These are phyloP conservation scores for Schizopora paradoxa DNA, from an alignment of 1,284 basidiomycete genomes.

Conservation along the genomic window DNA sequence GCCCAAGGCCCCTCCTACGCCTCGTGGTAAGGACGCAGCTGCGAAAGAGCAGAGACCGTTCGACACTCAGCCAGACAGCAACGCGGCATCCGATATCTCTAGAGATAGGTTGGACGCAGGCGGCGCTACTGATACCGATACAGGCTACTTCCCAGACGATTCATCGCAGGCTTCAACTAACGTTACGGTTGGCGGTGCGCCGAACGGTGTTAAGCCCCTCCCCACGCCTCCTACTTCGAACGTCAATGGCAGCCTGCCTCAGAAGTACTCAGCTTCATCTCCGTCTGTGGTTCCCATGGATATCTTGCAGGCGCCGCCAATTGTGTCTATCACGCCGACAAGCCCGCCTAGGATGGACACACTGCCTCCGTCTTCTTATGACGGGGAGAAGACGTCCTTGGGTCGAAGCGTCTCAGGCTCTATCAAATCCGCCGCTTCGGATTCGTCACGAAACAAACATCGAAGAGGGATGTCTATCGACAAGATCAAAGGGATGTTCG, in stretches of 20 bases:
- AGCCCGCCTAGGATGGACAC: constrained; percentile 13
- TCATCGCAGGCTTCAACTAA: neutral
- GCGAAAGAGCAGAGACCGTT: constrained; percentile 16
- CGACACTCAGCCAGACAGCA: neutral
- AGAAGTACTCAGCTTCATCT: constrained; percentile 4
- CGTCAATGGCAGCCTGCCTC: neutral
- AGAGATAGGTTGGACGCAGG: constrained; percentile 2
- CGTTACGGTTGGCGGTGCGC: neutral
- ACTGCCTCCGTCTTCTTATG: constrained; percentile 10
- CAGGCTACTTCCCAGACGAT: constrained; percentile 10
- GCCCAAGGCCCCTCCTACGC: constrained; percentile 1
- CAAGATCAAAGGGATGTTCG: constrained; percentile 67
- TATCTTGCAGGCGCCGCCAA: constrained; percentile 6
- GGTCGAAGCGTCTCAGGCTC: constrained; percentile 21
- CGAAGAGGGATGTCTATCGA: constrained; percentile 64
- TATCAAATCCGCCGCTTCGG: constrained; percentile 27
- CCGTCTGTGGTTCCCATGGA: constrained; percentile 8
- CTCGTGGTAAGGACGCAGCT: constrained; percentile 26
- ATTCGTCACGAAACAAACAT: constrained; percentile 43
- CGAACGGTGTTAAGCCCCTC: constrained; percentile 13
- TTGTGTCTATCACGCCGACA: constrained; percentile 12
- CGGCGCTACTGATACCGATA: constrained; percentile 4
- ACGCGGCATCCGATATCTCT: neutral
- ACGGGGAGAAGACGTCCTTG: constrained; percentile 8
- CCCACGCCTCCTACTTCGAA: constrained; percentile 5